A percentile compares a stretch with the other conserved stretches of the same genome.
Conservation (phyloP, 257 asterid species). For the Hygrophila difformis region DNA sequence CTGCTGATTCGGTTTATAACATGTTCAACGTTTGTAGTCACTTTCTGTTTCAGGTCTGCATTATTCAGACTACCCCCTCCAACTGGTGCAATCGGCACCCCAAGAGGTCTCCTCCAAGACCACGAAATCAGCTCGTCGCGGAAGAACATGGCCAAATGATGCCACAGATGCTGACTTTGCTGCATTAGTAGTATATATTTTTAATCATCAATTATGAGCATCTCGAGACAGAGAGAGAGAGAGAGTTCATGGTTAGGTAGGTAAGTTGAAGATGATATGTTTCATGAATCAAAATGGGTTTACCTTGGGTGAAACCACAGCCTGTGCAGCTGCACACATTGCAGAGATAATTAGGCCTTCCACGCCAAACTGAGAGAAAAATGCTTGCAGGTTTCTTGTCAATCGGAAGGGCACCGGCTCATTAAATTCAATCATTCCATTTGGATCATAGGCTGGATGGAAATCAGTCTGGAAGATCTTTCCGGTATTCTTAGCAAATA, state of each 20-base stretch:
- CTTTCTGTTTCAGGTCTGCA: slow-evolving; percentile 77
- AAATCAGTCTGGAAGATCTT: slow-evolving; percentile 96
- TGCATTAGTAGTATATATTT: slow-evolving; percentile 30
- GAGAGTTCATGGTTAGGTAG: too few relatives aligned
- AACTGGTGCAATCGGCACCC: slow-evolving; percentile 63
- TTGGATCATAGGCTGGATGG: slow-evolving; percentile 93
- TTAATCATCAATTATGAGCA: too few relatives aligned
- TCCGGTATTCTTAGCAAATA: slow-evolving; percentile 95
- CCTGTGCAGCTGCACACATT: slow-evolving; percentile 96
- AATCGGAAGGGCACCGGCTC: slow-evolving; percentile 97
- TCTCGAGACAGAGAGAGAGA: too few relatives aligned
- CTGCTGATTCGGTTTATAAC: slow-evolving; percentile 71
- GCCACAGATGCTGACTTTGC: slow-evolving; percentile 97
- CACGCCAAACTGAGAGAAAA: slow-evolving; percentile 94
- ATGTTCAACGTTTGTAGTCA: slow-evolving; percentile 74
- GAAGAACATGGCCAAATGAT: slow-evolving; percentile 97
- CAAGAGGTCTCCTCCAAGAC: slow-evolving; percentile 98
- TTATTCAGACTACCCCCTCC: slow-evolving; percentile 71
- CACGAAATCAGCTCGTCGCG: slow-evolving; percentile 98
- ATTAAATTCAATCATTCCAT: slow-evolving; percentile 92
- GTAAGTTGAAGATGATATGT: too few relatives aligned
- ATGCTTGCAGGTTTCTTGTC: slow-evolving; percentile 92
- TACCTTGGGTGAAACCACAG: slow-evolving; percentile 96
- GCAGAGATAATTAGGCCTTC: slow-evolving; percentile 93
- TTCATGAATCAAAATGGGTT: too few relatives aligned